These are phyloP conservation scores for Fraxinus latifolia DNA, from an alignment of 305 asterid genomes.

Conservation along the genomic window DNA sequence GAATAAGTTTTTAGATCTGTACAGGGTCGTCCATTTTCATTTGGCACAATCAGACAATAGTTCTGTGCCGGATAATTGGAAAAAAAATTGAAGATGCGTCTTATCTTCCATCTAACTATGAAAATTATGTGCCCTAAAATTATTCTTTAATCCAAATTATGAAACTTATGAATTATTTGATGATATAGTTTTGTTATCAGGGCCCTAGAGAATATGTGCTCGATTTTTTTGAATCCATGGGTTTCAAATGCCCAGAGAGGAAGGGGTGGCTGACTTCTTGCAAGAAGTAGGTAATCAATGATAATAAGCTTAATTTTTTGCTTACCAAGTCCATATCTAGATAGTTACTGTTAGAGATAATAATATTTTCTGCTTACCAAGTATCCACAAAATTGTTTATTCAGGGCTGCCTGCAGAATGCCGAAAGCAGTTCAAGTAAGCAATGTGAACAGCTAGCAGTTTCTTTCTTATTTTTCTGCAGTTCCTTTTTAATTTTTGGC, in stretches of 20 bases:
- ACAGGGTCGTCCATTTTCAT: too few species aligned
- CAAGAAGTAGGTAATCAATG: constrained; percentile 44
- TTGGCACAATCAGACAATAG: too few species aligned
- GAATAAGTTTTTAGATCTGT: too few species aligned
- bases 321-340: not conserved
- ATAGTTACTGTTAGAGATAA: not conserved
- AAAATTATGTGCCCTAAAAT: not conserved
- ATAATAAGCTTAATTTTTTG: not conserved
- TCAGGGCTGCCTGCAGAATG: constrained; percentile 98
- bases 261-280: constrained; percentile 73
- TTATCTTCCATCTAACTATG: not conserved
- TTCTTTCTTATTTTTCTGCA: constrained; percentile 12
- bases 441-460: not conserved
- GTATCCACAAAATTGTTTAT: constrained; percentile 79
- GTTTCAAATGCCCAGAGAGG: constrained; percentile 64
- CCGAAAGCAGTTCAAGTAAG: constrained; percentile 83
- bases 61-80: too few species aligned
- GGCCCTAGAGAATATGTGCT: constrained; percentile 54
- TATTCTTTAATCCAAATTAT: constrained; percentile 4
- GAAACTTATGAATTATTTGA: constrained; percentile 57
- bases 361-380: constrained; percentile 29
- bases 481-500: constrained; percentile 8
- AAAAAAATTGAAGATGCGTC: not conserved
- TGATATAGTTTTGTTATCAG: constrained; percentile 54
- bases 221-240: constrained; percentile 48